Base-by-base conservation (phyloP, 2,329 filamentous ascomycete species). In the Talaromyces islandicus region DNA sequence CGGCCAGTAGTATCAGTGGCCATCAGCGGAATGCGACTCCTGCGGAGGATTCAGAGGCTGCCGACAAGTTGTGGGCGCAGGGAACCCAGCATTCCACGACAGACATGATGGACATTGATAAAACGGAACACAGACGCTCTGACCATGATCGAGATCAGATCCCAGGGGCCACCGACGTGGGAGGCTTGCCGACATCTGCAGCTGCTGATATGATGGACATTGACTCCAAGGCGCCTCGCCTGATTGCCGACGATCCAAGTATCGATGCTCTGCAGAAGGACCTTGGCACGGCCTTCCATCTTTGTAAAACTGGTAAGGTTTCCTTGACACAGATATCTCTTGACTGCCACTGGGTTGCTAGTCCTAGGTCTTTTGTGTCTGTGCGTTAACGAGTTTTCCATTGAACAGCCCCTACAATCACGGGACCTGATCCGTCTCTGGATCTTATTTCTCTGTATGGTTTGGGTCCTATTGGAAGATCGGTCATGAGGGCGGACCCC, bases 361-460 rank as follows among this genome's bases (percentile, higher is more conserved):
- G 64, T 60, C 48, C 62, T 61, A 66, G 57, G 63, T 62, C 67
- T 68, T 46, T 61, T 66, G 67, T 65, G 67, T 70, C 69, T 68
- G 67, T 66, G 69, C 75, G 72, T 79, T 80, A 77, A 80, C 77
- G 71, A 70, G 64, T 68, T 68, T 46, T 46, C 19, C 65, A 60
- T 67, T 66, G 63, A 57, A 75, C 72, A 78, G 76, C 75, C 73
- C 70, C 76, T 76, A 73, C 74, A 67, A 71, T 76, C 62, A 81
- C 83, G 64, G 78, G 78, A 67, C 85, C 85, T 63, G 82, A 85
- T 68, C 78, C 80, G 56, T 78, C 80, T 63, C 76, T 85, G 68
- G 82, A 88, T 73, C 74, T 88, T 60, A 78, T 88, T 62, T 78
- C 80, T 56, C 76, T 86, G 60, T 88, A 86, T 73, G 78, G 79